Conservation (phyloP, 2,329 filamentous ascomycete species). For the Truncatella angustata region DNA sequence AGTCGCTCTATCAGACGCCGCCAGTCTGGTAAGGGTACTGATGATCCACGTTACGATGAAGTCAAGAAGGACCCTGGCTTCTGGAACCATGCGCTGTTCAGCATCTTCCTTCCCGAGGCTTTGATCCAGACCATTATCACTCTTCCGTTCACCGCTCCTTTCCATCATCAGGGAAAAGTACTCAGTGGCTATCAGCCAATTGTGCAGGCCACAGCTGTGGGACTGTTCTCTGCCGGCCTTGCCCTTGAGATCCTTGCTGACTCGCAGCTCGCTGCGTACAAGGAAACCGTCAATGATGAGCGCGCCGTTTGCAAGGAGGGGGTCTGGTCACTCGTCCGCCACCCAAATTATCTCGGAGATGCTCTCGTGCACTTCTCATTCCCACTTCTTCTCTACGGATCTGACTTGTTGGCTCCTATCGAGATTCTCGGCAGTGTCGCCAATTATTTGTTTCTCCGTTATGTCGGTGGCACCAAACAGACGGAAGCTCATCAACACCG, state of each 20-base stretch:
- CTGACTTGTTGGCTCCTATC: slow-evolving; percentile 52
- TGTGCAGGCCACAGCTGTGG: slow-evolving; percentile 45
- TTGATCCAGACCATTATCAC: slow-evolving; percentile 55
- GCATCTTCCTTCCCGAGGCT: slow-evolving; percentile 56
- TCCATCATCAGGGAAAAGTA: slow-evolving; percentile 36
- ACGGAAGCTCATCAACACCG: slow-evolving; percentile 51
- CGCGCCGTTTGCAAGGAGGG: slow-evolving; percentile 48
- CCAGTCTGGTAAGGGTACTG: slow-evolving; percentile 32
- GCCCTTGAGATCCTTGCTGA: slow-evolving; percentile 57
- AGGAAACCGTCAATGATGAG: slow-evolving; percentile 32
- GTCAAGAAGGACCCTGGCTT: slow-evolving; percentile 51
- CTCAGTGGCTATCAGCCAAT: slow-evolving; percentile 31
- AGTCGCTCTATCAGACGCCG: slow-evolving; percentile 43
- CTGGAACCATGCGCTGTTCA: slow-evolving; percentile 56
- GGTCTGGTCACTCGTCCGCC: slow-evolving; percentile 60
- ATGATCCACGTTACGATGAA: slow-evolving; percentile 54
- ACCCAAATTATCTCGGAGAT: slow-evolving; percentile 65
- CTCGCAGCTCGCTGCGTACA: slow-evolving; percentile 51
- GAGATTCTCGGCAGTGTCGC: slow-evolving; percentile 53
- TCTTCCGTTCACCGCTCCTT: slow-evolving; percentile 55
- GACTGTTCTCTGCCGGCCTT: slow-evolving; percentile 55
- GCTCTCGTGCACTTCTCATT: slow-evolving; percentile 58
- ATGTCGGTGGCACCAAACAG: slow-evolving; percentile 53
- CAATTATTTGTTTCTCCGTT: slow-evolving; percentile 59
- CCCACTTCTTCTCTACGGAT: slow-evolving; percentile 54